Conservation (phyloP, 1,284 basidiomycete species). For the Pyrrhoderma noxium region DNA sequence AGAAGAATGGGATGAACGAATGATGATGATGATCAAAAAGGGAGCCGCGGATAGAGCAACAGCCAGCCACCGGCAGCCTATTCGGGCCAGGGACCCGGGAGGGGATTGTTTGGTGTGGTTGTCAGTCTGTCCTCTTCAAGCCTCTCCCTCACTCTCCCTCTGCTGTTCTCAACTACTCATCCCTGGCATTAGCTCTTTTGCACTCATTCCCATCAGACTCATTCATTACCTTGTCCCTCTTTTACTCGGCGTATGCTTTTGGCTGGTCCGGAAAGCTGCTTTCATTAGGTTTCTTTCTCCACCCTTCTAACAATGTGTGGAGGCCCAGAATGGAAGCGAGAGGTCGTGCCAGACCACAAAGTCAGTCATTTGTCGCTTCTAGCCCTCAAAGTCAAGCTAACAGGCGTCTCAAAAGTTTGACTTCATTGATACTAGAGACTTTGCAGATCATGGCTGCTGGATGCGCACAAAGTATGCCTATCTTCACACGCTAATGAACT, state of each 20-base stretch:
- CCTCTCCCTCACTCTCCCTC: conserved; percentile 18
- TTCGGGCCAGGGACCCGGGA: no score
- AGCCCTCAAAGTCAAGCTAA: conserved; percentile 4
- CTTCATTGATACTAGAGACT: conserved; percentile 92
- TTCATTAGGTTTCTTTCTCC: conserved; percentile 21
- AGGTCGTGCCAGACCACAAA: conserved; percentile 97
- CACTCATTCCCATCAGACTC: conserved; percentile 17
- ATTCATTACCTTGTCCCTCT: conserved; percentile 21
- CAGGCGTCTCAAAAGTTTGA: conserved; percentile 66
- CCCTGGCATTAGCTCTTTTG: conserved; percentile 22
- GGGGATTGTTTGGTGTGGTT: background rate
- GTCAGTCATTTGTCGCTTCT: conserved; percentile 35
- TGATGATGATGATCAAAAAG: no score
- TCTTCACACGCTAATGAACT: conserved; percentile 13
- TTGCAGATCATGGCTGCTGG: conserved; percentile 78
- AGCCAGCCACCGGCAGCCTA: no score
- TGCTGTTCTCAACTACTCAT: conserved; percentile 23
- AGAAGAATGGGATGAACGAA: no score
- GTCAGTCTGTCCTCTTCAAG: conserved; percentile 11
- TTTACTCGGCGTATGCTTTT: conserved; percentile 42
- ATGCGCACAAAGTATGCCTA: conserved; percentile 81
- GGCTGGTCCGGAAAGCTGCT: conserved; percentile 48
- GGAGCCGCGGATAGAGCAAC: no score
- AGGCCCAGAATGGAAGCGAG: conserved; percentile 89
- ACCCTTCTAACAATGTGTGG: conserved; percentile 51